Evolutionary conservation across 2,329 filamentous ascomycete genomes (phyloP).

Genomic region (Xylariaceae sp.): DNA sequence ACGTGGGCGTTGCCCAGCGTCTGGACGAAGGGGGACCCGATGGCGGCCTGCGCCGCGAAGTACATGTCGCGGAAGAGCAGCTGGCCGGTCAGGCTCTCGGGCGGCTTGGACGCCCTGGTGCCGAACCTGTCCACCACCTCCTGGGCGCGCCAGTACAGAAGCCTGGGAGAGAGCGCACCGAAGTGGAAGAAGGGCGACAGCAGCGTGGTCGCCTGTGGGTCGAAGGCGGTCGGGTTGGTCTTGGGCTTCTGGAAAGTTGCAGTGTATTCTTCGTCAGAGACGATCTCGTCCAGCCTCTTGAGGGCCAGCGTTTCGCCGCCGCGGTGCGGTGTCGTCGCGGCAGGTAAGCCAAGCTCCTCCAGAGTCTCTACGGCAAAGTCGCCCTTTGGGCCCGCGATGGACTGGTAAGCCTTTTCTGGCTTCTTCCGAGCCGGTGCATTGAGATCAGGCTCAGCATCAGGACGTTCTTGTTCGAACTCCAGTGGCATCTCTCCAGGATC

Average conservation of each 20-base stretch:
- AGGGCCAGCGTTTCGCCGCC: conserved; percentile 65
- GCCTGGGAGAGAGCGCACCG: conserved; percentile 59
- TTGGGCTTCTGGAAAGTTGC: conserved; percentile 71
- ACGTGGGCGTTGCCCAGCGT: conserved; percentile 58
- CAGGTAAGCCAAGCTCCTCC: conserved; percentile 59
- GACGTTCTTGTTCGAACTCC: conserved; percentile 48
- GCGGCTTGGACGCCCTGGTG: conserved; percentile 50
- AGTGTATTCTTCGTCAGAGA: conserved; percentile 57
- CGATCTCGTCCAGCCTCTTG: conserved; percentile 47
- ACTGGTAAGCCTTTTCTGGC: conserved; percentile 49
- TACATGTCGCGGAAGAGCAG: conserved; percentile 78
- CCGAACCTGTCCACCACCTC: conserved; percentile 52
- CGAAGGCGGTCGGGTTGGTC: conserved; percentile 66
- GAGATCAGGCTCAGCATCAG: conserved; percentile 45
- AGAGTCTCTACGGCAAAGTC: conserved; percentile 67
- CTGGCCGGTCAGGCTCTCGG: conserved; percentile 64
- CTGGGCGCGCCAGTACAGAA: conserved; percentile 66
- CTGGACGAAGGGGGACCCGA: conserved; percentile 58
- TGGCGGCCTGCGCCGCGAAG: conserved; percentile 64
- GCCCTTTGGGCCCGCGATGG: conserved; percentile 57
- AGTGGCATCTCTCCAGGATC: conserved; percentile 57
- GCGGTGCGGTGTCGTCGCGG: conserved; percentile 57
- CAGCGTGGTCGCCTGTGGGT: conserved; percentile 65
- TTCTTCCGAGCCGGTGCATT: conserved; percentile 49
- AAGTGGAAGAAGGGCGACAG: conserved; percentile 70